Evolutionary conservation across 257 asterid species (phyloP).

Genomic region (Avicennia marina): DNA sequence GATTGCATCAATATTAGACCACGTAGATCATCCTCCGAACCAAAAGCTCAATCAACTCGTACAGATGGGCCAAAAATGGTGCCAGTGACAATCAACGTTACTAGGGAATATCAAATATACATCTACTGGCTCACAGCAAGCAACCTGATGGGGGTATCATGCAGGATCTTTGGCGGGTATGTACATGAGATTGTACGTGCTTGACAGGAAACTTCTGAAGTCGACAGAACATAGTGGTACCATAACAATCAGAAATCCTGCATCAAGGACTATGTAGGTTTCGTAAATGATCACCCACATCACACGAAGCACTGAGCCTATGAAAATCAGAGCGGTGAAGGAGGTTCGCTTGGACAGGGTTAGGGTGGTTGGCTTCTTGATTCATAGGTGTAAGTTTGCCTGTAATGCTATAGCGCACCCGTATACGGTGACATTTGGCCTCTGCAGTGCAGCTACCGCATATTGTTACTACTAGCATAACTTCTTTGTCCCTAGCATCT

Average conservation of each 20-base stretch:
- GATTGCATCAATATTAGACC: too few relatives aligned
- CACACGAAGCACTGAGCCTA: conserved; percentile 46
- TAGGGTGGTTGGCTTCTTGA: conserved; percentile 25
- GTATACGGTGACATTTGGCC: conserved; percentile 58
- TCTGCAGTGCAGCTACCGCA: conserved; percentile 60
- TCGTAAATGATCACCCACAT: conserved; percentile 63
- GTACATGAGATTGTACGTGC: too few relatives aligned
- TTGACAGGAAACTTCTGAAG: neutral
- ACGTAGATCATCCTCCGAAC: too few relatives aligned
- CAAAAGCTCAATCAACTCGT: too few relatives aligned
- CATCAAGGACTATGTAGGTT: conserved; percentile 60
- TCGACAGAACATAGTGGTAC: too few relatives aligned
- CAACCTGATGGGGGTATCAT: too few relatives aligned
- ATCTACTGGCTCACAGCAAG: too few relatives aligned
- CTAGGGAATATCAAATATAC: too few relatives aligned
- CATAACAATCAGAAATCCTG: too few relatives aligned
- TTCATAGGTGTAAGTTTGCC: conserved; percentile 55
- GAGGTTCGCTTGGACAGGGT: conserved; percentile 38
- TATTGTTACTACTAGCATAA: conserved; percentile 47
- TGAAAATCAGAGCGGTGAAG: conserved; percentile 71
- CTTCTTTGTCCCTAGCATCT: conserved; percentile 95
- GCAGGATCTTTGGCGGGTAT: too few relatives aligned
- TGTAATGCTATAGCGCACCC: conserved; percentile 70
- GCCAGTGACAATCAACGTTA: too few relatives aligned
- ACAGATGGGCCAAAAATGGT: too few relatives aligned